Conservation (phyloP, 2,329 filamentous ascomycete genomes). For the Orbilia javanica region DNA sequence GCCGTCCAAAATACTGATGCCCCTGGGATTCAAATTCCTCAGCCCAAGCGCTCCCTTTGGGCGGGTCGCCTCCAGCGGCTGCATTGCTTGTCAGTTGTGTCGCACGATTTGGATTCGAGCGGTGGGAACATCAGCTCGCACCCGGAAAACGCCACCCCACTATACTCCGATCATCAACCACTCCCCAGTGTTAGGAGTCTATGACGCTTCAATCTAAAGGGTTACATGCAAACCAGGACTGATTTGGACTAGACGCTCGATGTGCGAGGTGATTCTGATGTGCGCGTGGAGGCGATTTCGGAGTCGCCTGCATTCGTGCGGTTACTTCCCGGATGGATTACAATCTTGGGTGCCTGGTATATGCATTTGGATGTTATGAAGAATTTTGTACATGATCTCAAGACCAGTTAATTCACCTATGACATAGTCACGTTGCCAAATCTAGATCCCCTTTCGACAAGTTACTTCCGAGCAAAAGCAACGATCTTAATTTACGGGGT, state of each 20-base stretch:
- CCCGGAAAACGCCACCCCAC: slow-evolving; percentile 35
- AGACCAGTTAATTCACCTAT: slow-evolving; percentile 1
- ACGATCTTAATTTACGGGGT: slow-evolving; percentile 44
- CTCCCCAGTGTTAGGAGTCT: slow-evolving; percentile 10
- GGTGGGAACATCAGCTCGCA: slow-evolving; percentile 32
- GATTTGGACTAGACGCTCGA: slow-evolving; percentile 24
- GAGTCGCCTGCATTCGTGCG: slow-evolving; percentile 54
- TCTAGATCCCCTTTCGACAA: slow-evolving; percentile 48
- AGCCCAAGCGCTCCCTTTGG: slow-evolving; percentile 44
- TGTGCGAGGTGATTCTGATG: slow-evolving; percentile 27
- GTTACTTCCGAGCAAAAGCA: slow-evolving; percentile 48
- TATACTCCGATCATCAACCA: slow-evolving; percentile 30
- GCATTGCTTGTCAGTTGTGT: slow-evolving; percentile 35
- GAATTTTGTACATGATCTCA: slow-evolving; percentile 17
- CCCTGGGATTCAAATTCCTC: slow-evolving; percentile 25
- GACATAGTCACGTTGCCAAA: slow-evolving; percentile 39
- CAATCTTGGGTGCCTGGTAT: slow-evolving; percentile 37
- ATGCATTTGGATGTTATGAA: slow-evolving; percentile 17
- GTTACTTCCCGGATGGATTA: slow-evolving; percentile 26
- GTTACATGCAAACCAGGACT: slow-evolving; percentile 28
- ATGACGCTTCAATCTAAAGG: slow-evolving; percentile 38
- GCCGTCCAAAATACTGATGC: slow-evolving; percentile 4
- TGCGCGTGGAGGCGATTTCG: slow-evolving; percentile 49
- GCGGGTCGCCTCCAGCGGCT: slow-evolving; percentile 41
- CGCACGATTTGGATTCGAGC: slow-evolving; percentile 42